Percentiles rank a stretch among this genome's conserved stretches.
Conservation (phyloP, 306 rosid genomes). For the Sindora glabra region DNA sequence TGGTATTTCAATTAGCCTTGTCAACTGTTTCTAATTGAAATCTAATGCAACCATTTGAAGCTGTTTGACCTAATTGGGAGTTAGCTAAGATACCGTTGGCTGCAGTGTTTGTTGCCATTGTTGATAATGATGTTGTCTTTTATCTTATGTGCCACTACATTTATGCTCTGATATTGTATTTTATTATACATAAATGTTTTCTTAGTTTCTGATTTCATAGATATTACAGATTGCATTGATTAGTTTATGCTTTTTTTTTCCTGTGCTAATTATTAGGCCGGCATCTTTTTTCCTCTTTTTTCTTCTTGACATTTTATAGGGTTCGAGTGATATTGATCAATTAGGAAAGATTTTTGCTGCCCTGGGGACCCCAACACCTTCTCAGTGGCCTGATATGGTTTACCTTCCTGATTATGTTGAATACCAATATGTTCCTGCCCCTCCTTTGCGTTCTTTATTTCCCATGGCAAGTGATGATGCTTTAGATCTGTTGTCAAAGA, state of each 20-base stretch:
- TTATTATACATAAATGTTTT: no score
- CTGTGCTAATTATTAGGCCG: no score
- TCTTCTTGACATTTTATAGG: slow-evolving; percentile 39
- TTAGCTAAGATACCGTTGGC: slow-evolving; percentile 1
- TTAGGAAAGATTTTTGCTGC: slow-evolving; percentile 91
- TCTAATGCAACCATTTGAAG: neutral
- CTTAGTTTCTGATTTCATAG: no score
- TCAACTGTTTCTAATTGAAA: neutral
- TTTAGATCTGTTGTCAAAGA: slow-evolving; percentile 81
- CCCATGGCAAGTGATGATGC: slow-evolving; percentile 91
- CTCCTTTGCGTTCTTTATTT: slow-evolving; percentile 70
- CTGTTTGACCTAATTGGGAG: neutral
- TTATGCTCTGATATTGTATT: no score
- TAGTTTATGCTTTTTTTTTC: no score
- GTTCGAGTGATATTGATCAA: slow-evolving; percentile 94
- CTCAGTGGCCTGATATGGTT: slow-evolving; percentile 93
- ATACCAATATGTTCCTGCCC: slow-evolving; percentile 84
- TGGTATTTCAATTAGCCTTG: neutral
- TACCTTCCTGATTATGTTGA: slow-evolving; percentile 93
- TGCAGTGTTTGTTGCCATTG: slow-evolving; percentile 18
- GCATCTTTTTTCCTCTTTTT: slow-evolving; percentile 15
- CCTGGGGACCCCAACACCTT: slow-evolving; percentile 83
- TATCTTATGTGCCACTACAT: no score
- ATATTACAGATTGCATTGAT: no score
- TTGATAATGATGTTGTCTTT: no score